These are phyloP conservation scores for Stellera chamaejasme DNA, from an alignment of 345 rosid genomes.

Conservation along the genomic window DNA sequence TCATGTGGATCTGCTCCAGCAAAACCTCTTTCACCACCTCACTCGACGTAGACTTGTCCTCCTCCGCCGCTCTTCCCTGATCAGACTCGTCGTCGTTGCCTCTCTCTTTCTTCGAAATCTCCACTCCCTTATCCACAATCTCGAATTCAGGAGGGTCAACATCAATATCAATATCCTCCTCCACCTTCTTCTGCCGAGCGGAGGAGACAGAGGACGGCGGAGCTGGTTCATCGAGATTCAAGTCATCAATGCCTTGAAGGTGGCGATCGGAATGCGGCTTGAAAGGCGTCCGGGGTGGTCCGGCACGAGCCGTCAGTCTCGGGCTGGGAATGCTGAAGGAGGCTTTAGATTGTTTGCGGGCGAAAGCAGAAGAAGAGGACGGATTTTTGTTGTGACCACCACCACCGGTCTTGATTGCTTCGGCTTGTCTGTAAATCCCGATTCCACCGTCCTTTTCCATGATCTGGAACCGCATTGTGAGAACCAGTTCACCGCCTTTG, in stretches of 20 bases:
- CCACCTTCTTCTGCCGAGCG: slow-evolving; percentile 21
- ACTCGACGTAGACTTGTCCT: slow-evolving; percentile 35
- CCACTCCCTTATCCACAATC: slow-evolving; percentile 84
- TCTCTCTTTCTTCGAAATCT: slow-evolving; percentile 47
- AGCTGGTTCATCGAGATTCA: slow-evolving; percentile 79
- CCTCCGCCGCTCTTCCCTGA: slow-evolving; percentile 25
- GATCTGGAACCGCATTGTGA: slow-evolving; percentile 82
- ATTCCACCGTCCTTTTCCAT: slow-evolving; percentile 95
- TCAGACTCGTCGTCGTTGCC: slow-evolving; percentile 31
- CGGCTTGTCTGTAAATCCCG: slow-evolving; percentile 63
- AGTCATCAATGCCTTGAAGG: slow-evolving; percentile 70
- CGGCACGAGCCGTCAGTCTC: slow-evolving; percentile 45
- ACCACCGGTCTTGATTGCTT: slow-evolving; percentile 30
- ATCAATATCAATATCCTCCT: slow-evolving; percentile 53
- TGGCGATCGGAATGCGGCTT: slow-evolving; percentile 26
- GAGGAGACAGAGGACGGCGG: slow-evolving; percentile 20
- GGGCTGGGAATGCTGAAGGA: slow-evolving; percentile 95
- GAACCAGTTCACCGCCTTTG: slow-evolving; percentile 75
- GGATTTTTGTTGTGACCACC: slow-evolving; percentile 22
- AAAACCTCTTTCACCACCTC: slow-evolving; percentile 69
- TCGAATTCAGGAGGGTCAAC: slow-evolving; percentile 69
- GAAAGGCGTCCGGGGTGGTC: slow-evolving; percentile 65
- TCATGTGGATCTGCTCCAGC: slow-evolving; percentile 42
- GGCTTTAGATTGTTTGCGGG: slow-evolving; percentile 65
- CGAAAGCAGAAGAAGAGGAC: slow-evolving; percentile 47